Percentiles rank a stretch among this genome's conserved stretches.
Evolutionary conservation across 2,329 filamentous ascomycete species (phyloP).

Genomic region (Allantophomopsis cytisporea): DNA sequence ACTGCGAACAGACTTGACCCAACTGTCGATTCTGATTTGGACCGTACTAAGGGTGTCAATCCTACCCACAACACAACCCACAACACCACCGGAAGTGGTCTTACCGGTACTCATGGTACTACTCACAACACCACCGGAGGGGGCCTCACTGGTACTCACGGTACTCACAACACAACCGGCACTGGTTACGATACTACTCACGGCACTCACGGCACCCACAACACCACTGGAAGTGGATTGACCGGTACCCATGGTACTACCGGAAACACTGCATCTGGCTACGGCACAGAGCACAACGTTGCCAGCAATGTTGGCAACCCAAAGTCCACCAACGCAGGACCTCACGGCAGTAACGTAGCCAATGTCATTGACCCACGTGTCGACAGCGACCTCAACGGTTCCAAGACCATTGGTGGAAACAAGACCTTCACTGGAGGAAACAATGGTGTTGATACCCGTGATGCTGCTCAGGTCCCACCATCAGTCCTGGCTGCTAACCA

Average conservation of each 20-base stretch:
- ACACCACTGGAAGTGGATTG: slow-evolving; percentile 28
- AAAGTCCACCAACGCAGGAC: slow-evolving; percentile 14
- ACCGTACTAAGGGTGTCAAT: slow-evolving; percentile 20
- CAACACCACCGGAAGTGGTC: slow-evolving; percentile 14
- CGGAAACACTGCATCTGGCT: slow-evolving; percentile 12
- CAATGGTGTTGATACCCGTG: slow-evolving; percentile 9
- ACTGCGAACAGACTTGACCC: slow-evolving; percentile 33
- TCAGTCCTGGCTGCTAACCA: slow-evolving; percentile 34
- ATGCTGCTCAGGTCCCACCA: slow-evolving; percentile 43
- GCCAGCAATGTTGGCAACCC: slow-evolving; percentile 5
- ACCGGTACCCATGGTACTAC: slow-evolving; percentile 10
- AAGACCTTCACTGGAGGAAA: slow-evolving; percentile 26
- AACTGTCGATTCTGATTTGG: slow-evolving; percentile 35
- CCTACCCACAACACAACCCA: slow-evolving; percentile 13
- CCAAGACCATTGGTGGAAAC: slow-evolving; percentile 38
- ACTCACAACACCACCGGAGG: slow-evolving; percentile 30
- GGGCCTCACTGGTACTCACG: slow-evolving; percentile 19
- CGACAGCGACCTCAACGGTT: slow-evolving; percentile 39
- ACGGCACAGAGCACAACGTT: slow-evolving; percentile 26
- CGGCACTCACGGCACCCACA: slow-evolving; percentile 27
- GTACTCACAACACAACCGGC: slow-evolving; percentile 10
- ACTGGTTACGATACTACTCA: slow-evolving; percentile 20
- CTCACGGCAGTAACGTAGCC: slow-evolving; percentile 23
- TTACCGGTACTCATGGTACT: slow-evolving; percentile 15
- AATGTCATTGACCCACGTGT: slow-evolving; percentile 39